Evolutionary conservation across 2,329 filamentous ascomycete genomes (phyloP).

Genomic region (Myriosclerotinia scirpicola): DNA sequence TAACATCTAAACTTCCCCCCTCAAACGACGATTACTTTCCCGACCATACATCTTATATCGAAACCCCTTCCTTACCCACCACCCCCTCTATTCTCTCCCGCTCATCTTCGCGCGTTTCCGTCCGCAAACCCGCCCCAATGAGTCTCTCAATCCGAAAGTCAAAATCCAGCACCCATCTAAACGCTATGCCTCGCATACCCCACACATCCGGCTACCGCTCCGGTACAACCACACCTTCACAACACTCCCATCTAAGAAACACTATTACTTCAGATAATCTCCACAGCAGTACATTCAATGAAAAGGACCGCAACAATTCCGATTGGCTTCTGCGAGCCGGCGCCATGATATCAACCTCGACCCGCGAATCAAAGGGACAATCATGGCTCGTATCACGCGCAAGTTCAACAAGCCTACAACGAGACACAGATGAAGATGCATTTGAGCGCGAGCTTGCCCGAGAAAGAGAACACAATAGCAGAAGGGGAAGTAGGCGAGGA

Average conservation of each 20-base stretch:
- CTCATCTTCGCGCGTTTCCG: slow-evolving; percentile 53
- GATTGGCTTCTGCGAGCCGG: slow-evolving; percentile 67
- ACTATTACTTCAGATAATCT: slow-evolving; percentile 34
- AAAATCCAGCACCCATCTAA: slow-evolving; percentile 61
- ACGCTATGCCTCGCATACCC: slow-evolving; percentile 27
- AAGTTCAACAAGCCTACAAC: slow-evolving; percentile 61
- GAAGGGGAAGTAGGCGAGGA: slow-evolving; percentile 37
- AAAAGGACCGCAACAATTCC: slow-evolving; percentile 49
- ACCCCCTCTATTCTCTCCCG: slow-evolving; percentile 63
- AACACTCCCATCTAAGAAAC: slow-evolving; percentile 28
- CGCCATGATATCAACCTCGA: slow-evolving; percentile 59
- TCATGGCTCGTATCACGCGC: slow-evolving; percentile 65
- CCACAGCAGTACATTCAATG: slow-evolving; percentile 34
- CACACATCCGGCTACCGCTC: slow-evolving; percentile 30
- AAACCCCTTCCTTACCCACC: slow-evolving; percentile 62
- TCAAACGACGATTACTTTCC: slow-evolving; percentile 51
- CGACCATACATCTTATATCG: slow-evolving; percentile 55
- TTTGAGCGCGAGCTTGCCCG: slow-evolving; percentile 53
- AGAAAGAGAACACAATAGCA: slow-evolving; percentile 50
- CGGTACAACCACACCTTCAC: slow-evolving; percentile 33
- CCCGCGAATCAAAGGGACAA: slow-evolving; percentile 67
- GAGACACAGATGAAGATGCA: slow-evolving; percentile 53
- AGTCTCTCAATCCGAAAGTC: slow-evolving; percentile 52
- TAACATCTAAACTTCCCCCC: slow-evolving; percentile 61
- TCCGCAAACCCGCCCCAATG: slow-evolving; percentile 40